A percentile compares a stretch with the other conserved stretches of the same genome.
phyloP scores from a whole-genome alignment of 495 filamentous ascomycete genomes.

The Pyronema domesticum region DNA sequence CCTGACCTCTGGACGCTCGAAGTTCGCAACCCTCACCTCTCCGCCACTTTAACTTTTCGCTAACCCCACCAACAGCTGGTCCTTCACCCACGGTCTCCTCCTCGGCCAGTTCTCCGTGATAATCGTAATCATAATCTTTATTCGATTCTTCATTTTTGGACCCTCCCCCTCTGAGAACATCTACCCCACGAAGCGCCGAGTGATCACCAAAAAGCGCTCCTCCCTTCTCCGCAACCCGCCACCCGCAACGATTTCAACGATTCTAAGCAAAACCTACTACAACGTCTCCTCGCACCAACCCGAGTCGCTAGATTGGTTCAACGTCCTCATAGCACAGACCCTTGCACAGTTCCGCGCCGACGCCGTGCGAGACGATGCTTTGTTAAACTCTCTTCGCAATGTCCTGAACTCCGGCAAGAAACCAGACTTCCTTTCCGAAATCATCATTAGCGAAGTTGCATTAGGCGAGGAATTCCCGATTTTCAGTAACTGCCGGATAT shows the following conservation, averaged over 20 bases:
- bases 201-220: conserved; percentile 55
- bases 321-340: conserved; percentile 89
- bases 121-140: conserved; percentile 77
- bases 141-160: conserved; percentile 99
- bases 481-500: conserved; percentile 93
- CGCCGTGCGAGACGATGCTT: conserved; percentile 74
- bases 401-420: conserved; percentile 70
- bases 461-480: conserved; percentile 96
- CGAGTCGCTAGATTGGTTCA: conserved; percentile 99
- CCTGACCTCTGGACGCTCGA: conserved; percentile 17
- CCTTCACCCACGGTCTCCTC: conserved; percentile 84
- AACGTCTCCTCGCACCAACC: conserved; percentile 90
- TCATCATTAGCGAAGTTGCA: conserved; percentile 78
- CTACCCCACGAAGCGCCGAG: conserved; percentile 33
- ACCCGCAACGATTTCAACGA: conserved; percentile 66
- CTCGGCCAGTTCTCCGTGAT: conserved; percentile 85
- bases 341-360: conserved; percentile 89
- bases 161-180: conserved; percentile 41
- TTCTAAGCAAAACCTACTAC: conserved; percentile 93
- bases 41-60: background rate
- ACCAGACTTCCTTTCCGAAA: conserved; percentile 82
- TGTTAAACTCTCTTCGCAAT: conserved; percentile 79
- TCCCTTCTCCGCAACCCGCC: conserved; percentile 48
- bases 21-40: conserved; percentile 4
- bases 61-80: conserved; percentile 39